Percentiles rank a stretch among this genome's conserved stretches.
Conservation (phyloP, 257 asterid genomes). For the Solanum etuberosum region DNA sequence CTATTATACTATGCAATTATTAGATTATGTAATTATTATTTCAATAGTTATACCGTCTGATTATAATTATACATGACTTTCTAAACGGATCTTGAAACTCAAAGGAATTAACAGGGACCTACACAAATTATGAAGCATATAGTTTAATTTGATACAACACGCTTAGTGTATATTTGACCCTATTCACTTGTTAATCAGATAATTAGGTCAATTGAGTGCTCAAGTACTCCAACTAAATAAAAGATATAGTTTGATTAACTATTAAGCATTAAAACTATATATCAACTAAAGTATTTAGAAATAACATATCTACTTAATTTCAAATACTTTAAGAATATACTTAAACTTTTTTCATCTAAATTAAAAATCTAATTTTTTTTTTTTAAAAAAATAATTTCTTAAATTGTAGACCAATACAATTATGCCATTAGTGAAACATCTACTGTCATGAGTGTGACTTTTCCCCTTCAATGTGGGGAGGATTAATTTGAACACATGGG, state of each 20-base stretch:
- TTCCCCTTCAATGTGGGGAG: slow-evolving; percentile 2
- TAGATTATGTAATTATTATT: background rate
- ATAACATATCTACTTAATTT: background rate
- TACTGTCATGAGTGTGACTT: background rate
- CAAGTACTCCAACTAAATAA: no score
- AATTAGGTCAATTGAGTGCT: no score
- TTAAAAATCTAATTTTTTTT: background rate
- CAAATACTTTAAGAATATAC: background rate
- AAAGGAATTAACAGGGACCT: no score
- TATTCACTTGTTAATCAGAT: no score
- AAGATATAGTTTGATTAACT: no score
- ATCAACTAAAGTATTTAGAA: background rate
- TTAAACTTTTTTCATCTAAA: background rate
- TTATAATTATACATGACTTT: no score
- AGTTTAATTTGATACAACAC: no score
- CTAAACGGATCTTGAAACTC: no score
- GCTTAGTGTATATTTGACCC: background rate
- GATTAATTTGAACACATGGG: slow-evolving; percentile 6
- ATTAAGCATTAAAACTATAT: background rate
- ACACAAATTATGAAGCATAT: no score
- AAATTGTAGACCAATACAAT: background rate
- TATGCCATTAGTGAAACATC: background rate
- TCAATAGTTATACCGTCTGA: no score
- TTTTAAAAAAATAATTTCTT: no score
- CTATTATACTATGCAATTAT: no score